Base-by-base conservation (phyloP, 805 yeast species). In the Candida arabinofermentans region DNA sequence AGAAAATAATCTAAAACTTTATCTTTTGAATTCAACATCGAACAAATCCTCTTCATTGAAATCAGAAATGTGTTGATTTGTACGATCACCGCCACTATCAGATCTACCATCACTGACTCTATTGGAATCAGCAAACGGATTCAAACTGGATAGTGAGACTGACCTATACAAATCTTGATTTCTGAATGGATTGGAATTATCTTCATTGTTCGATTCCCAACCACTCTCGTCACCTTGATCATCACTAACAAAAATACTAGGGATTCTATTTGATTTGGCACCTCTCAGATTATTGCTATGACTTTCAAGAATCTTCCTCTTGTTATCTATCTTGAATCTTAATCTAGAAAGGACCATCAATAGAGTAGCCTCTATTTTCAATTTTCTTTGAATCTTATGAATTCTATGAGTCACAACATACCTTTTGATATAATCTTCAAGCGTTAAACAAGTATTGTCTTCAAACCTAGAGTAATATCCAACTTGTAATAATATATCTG, bases 391-490 rank as follows among this genome's bases (percentile, higher is more conserved):
- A 22, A 70, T 58, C 44, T 72, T 74, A 34, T 77, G 76, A 27
- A 84, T 74, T 47, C 74, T 78, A 50, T 78, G 79, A 33, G 76
- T 56, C 17, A 79, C 64, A 42, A 81, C 73, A 34, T 83, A 65
- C 45, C 86, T 65, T 41, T 81, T 83, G 49, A 85, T 70, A 56
- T 77, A 84, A 48, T 84, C 88, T 48, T 79, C 81, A 57, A 85
- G 70, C 37, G 82, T 82, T 48, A 87, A 68, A 60, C 95, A 86
- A 48, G 81, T 81, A 37, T 83, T 79, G 17, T 86, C 82, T 49
- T 86, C 83, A 65, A 88, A 86, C 34, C 81, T 71, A 2, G 84
- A 77, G 62, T 87, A 88, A 36, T 86, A 69, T 0, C 96, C 96
- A 29, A 89, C 69, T 50, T 78, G 81, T 24, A 78, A 62, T 29